phyloP scores from a whole-genome alignment of 2,329 filamentous ascomycete genomes.

The Dothistroma pini region DNA sequence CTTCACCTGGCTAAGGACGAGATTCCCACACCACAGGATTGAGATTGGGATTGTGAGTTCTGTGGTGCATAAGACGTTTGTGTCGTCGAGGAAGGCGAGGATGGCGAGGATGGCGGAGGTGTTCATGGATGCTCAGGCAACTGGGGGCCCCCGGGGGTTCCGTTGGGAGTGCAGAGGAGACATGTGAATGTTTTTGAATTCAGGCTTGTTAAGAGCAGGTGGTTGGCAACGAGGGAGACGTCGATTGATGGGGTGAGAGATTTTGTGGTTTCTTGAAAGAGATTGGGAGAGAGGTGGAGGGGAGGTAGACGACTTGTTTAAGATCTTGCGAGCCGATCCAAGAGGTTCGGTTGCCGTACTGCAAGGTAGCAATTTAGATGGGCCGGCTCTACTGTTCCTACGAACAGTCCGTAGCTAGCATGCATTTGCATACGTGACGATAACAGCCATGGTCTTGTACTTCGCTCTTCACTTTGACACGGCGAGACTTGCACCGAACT shows the following conservation, averaged over 20 bases:
- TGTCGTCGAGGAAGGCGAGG: neutral
- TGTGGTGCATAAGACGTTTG: conserved; percentile 4
- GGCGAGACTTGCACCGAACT: too few species aligned
- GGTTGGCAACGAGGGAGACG: conserved; percentile 4
- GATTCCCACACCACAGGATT: neutral
- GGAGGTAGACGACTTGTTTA: too few species aligned
- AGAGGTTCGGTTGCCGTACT: too few species aligned
- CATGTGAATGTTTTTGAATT: conserved; percentile 5
- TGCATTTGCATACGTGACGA: too few species aligned
- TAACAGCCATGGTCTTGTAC: too few species aligned
- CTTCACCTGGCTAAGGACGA: neutral
- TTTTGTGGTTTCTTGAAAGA: neutral
- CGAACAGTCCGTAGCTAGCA: too few species aligned
- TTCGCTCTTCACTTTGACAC: too few species aligned
- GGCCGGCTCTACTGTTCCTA: too few species aligned
- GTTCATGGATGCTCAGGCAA: conserved; percentile 2
- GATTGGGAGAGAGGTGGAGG: neutral
- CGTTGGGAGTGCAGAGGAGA: neutral
- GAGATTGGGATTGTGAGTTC: neutral
- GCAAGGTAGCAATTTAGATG: too few species aligned
- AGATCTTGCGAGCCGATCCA: too few species aligned
- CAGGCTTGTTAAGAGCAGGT: neutral
- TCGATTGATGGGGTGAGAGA: conserved; percentile 1
- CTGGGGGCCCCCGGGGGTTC: conserved; percentile 5
- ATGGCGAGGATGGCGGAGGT: neutral